Evolutionary conservation across 306 rosid genomes (phyloP), one percentile per base, ranked within the genome.

Genomic region (Luffa acutangula): DNA sequence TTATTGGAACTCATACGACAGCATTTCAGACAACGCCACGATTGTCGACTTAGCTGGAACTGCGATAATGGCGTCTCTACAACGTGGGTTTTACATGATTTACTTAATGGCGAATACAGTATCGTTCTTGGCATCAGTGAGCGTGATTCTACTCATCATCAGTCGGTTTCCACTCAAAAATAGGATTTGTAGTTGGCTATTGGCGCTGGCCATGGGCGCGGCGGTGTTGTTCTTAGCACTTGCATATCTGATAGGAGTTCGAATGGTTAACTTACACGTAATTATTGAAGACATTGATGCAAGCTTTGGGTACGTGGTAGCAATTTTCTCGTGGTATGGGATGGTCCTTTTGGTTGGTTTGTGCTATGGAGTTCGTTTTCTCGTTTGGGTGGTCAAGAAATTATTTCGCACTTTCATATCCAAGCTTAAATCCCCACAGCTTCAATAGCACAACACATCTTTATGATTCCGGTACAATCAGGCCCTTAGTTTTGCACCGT

Each of bases 81-180:
- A 4, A 17, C 9, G 9, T 0, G 1, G 0, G 2, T 15, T 0
- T 51, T 51, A 41, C 53, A 3, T 11, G 6, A 0, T 3, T 17
- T 72, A 17, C 3, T 9, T 45, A 45, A 43, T 21, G 3, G 39
- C 25, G 3, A 71, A 71, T 15, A 20, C 34, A 2, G 7, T 71
- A 4, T 71, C 77, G 3, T 71, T 71, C 36, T 1, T 71, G 11
- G 54, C 77, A 71, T 71, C 77, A 1, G 15, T 45, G 46, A 43
- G 52, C 1, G 57, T 71, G 21, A 37, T 60, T 71, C 56, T 71
- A 7, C 4, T 71, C 2, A 42, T 71, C 25, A 43, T 71, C 10
- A 43, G 77, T 48, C 53, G 77, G 1, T 45, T 45, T 20, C 77
- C 77, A 7, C 56, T 71, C 3, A 45, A 33, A 60, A 60, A 60